Evolutionary conservation across 164 flowering plant genomes (phyloP), one percentile per base, ranked within the genome.

Genomic region (Chimonanthus praecox): DNA sequence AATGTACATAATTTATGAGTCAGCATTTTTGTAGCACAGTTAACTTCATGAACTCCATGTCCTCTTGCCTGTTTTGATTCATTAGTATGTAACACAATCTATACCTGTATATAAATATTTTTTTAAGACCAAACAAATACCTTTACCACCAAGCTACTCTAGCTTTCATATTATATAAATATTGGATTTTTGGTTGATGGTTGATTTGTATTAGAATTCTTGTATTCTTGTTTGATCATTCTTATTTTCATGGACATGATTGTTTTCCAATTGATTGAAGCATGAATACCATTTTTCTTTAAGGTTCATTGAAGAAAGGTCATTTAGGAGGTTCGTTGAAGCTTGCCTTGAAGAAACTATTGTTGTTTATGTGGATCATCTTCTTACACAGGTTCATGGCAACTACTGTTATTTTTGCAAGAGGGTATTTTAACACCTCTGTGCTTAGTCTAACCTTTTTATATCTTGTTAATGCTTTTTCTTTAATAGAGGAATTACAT

Each of bases 251-350:
- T 18, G 7, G 66, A 18, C 66, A 21, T 63, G 66, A 63, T 21
- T 63, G 66, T 18, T 20, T 54, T 63, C 33, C 45, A 20, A 44
- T 63, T 63, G 9, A 33, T 63, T 63, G 44, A 63, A 63, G 66
- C 66, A 7, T 63, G 44, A 6, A 10, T 21, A 63, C 10, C 6
- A 44, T 33, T 63, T 67, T 73, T 66, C 9, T 5, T 63, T 47
- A 49, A 96, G 99, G 90, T 96, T 89, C 82, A 88, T 94, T 77
- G 99, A 96, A 80, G 98, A 96, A 76, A 85, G 98, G 80, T 96
- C 95, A 58, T 96, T 96, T 80, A 82, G 92, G 83, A 87, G 95
- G 79, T 94, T 93, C 74, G 98, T 94, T 70, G 98, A 96, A 83
- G 92, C 97, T 71, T 96, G 97, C 80, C 82, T 94, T 75, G 99